Percentiles rank a stretch among this genome's conserved stretches.
Conservation (phyloP, 2,329 filamentous ascomycete species). For the Pseudodiploospora longispora region DNA sequence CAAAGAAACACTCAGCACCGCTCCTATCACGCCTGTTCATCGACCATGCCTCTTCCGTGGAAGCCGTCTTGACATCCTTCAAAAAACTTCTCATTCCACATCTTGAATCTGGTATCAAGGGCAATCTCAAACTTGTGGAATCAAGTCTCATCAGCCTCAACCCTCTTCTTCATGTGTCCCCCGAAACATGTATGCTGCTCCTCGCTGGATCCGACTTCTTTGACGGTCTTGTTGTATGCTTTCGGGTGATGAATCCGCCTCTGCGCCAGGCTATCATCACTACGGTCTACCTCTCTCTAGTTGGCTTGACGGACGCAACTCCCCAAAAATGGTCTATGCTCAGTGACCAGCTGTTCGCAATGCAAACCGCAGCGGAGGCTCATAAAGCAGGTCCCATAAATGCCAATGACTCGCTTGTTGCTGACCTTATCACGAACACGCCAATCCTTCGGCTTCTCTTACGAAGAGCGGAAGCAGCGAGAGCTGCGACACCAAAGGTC, state of each 20-base stretch:
- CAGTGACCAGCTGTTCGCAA: conserved; percentile 73
- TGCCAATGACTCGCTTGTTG: conserved; percentile 64
- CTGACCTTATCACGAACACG: conserved; percentile 73
- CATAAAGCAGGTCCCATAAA: conserved; percentile 49
- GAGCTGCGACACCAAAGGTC: conserved; percentile 44
- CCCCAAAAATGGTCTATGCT: conserved; percentile 66
- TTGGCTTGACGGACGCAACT: conserved; percentile 58
- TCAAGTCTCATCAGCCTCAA: conserved; percentile 50
- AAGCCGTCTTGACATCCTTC: conserved; percentile 46
- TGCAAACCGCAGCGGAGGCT: conserved; percentile 64
- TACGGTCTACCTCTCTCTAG: conserved; percentile 66
- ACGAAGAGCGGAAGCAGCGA: conserved; percentile 41
- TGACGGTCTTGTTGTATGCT: conserved; percentile 63
- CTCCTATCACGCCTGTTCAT: conserved; percentile 44
- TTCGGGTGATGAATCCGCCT: conserved; percentile 53
- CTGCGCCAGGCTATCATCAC: conserved; percentile 62
- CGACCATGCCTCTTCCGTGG: conserved; percentile 39
- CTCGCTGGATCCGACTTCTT: conserved; percentile 82
- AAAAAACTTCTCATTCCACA: conserved; percentile 55
- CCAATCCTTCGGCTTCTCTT: conserved; percentile 61
- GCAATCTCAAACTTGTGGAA: conserved; percentile 48
- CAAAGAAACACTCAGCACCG: conserved; percentile 50
- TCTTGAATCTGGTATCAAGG: conserved; percentile 53
- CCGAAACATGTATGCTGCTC: conserved; percentile 52
- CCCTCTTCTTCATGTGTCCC: conserved; percentile 54